A percentile compares a stretch with the other conserved stretches of the same genome.
These are phyloP conservation scores for Vitis hybrid DNA, from an alignment of 177 flowering plant genomes.

Conservation along the genomic window DNA sequence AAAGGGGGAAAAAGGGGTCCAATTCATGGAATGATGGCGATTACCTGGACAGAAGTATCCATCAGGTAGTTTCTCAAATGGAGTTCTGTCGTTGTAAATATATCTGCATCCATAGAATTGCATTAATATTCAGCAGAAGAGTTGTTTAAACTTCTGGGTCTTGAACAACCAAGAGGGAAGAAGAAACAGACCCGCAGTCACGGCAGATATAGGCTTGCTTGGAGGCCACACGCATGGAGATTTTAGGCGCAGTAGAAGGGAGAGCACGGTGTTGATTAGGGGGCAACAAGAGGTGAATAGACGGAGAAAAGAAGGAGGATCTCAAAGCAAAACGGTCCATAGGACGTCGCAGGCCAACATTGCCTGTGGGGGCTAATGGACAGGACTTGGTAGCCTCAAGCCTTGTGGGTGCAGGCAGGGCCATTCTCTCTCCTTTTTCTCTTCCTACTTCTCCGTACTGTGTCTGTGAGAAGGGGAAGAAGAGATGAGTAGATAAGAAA, in stretches of 20 bases:
- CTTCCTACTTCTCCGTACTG: slow-evolving; percentile 3
- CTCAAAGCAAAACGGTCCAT: slow-evolving; percentile 53
- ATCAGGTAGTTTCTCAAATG: slow-evolving; percentile 88
- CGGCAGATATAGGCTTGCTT: slow-evolving; percentile 93
- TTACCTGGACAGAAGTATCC: slow-evolving; percentile 93
- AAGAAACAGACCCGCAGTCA: slow-evolving; percentile 74
- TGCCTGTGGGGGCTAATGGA: slow-evolving; percentile 32
- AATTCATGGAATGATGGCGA: background rate
- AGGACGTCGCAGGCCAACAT: slow-evolving; percentile 44
- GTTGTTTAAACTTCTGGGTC: background rate
- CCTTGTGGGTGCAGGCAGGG: slow-evolving; percentile 29
- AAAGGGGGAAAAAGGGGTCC: background rate
- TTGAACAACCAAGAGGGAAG: background rate
- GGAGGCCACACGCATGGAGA: slow-evolving; percentile 78
- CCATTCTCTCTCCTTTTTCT: slow-evolving; percentile 26
- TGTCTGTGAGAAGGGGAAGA: background rate
- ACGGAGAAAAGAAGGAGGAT: slow-evolving; percentile 60
- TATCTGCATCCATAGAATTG: slow-evolving; percentile 52
- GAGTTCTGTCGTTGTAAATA: slow-evolving; percentile 85
- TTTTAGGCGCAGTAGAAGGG: slow-evolving; percentile 39
- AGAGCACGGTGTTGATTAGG: slow-evolving; percentile 23
- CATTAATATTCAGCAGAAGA: background rate
- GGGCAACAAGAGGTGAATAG: slow-evolving; percentile 41
- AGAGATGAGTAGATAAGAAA: slow-evolving; percentile 27
- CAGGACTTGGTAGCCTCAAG: slow-evolving; percentile 10